phyloP scores from a whole-genome alignment of 2,329 filamentous ascomycete species.

The Phialocephala sp. region DNA sequence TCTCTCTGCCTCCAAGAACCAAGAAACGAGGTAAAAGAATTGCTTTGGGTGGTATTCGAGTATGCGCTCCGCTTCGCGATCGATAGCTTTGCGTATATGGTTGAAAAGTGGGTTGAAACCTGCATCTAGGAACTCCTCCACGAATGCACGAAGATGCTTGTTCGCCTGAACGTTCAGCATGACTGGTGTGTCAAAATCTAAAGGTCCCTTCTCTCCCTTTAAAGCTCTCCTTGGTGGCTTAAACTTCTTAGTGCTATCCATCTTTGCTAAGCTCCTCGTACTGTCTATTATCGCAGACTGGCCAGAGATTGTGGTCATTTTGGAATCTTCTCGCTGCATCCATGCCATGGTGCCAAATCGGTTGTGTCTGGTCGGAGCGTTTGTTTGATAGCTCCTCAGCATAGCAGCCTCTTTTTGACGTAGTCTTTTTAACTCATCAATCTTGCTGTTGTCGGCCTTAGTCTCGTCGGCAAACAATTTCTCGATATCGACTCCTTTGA shows the following conservation, averaged over 20 bases:
- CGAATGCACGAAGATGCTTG: constrained; percentile 79
- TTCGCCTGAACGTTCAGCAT: constrained; percentile 75
- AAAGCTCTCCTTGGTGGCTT: constrained; percentile 74
- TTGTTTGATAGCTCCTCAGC: constrained; percentile 75
- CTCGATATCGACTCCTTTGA: constrained; percentile 85
- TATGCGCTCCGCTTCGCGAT: constrained; percentile 84
- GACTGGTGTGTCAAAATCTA: constrained; percentile 78
- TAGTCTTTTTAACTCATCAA: constrained; percentile 74
- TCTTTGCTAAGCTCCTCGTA: constrained; percentile 77
- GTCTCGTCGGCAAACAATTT: constrained; percentile 85
- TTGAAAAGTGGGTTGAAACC: constrained; percentile 92
- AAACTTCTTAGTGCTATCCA: constrained; percentile 91
- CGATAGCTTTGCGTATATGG: constrained; percentile 86
- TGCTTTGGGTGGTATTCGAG: constrained; percentile 79
- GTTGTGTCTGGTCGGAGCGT: constrained; percentile 85
- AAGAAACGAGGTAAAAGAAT: constrained; percentile 90
- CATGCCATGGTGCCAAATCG: constrained; percentile 97
- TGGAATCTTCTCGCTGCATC: constrained; percentile 86
- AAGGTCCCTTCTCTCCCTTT: constrained; percentile 66
- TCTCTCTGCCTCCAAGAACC: constrained; percentile 90
- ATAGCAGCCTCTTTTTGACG: constrained; percentile 86
- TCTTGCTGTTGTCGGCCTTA: constrained; percentile 70
- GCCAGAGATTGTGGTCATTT: constrained; percentile 85
- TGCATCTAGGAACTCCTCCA: constrained; percentile 92
- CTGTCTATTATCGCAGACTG: constrained; percentile 82